These are phyloP conservation scores for Fusarium aywerte DNA, from an alignment of 2,329 filamentous ascomycete species.

Conservation along the genomic window DNA sequence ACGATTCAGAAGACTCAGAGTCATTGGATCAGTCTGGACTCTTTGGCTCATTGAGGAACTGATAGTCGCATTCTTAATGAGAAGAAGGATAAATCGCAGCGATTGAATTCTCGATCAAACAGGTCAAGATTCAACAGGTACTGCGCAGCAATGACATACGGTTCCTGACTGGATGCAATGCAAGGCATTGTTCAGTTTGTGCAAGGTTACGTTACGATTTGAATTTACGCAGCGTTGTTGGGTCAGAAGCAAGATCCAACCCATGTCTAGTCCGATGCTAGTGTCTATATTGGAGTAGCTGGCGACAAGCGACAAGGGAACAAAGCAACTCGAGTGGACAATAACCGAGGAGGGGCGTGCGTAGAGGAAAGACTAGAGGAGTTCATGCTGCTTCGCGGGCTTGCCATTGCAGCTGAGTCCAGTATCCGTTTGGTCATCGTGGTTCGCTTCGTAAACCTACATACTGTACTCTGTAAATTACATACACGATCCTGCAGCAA, in stretches of 20 bases:
- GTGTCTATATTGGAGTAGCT: constrained; percentile 38
- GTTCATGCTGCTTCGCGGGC: constrained; percentile 28
- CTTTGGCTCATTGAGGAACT: constrained; percentile 19
- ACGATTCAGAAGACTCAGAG: constrained; percentile 27
- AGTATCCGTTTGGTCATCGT: background rate
- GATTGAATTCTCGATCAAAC: constrained; percentile 10
- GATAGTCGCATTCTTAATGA: constrained; percentile 15
- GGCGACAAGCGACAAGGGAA: constrained; percentile 24
- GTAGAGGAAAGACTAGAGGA: constrained; percentile 19
- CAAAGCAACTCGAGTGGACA: constrained; percentile 6
- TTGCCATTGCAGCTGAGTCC: constrained; percentile 9
- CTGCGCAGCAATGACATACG: constrained; percentile 13
- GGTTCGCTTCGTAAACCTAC: constrained; percentile 15
- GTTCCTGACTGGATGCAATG: constrained; percentile 30
- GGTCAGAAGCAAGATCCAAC: constrained; percentile 41
- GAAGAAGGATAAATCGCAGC: constrained; percentile 2
- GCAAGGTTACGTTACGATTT: constrained; percentile 33
- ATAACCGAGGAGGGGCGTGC: constrained; percentile 32
- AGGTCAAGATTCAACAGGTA: background rate
- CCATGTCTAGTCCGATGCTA: constrained; percentile 41
- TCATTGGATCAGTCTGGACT: constrained; percentile 16
- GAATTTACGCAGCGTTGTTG: constrained; percentile 32
- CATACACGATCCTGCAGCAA: constrained; percentile 3
- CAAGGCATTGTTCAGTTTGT: constrained; percentile 32
- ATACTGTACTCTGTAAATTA: background rate